Base-by-base conservation (phyloP, 2,329 filamentous ascomycete genomes). In the Trichoderma sp. region DNA sequence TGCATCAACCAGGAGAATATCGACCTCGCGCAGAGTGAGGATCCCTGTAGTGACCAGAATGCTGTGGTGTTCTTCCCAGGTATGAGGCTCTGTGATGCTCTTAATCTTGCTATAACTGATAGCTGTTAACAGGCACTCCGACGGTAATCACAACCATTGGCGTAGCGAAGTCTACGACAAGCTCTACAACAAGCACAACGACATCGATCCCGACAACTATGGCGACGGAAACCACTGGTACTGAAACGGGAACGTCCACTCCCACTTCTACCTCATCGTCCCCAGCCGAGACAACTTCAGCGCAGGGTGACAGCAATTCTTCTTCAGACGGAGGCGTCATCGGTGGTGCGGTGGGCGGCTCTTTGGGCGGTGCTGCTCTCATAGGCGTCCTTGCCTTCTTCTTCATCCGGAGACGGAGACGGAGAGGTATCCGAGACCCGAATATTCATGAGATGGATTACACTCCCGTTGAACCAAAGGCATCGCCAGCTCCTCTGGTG, bases 31-130 rank as follows among this genome's bases (percentile, higher is more conserved):
- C 19, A 66, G 53, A 34, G 4, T n/a, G 39, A 59, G 19, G 53
- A 66, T 35, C 22, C 34, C 13, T 59, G 37, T 32, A 10, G 34
- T 12, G 37, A 42, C 15, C 15, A 27, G 7, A 58, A 66, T 25
- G 37, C 56, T 9, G 35, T 66, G 6, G 53, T 57, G 5, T 66
- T 58, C 39, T 66, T 67, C 35, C 54, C 54, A 52, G 64, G 64
- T 67, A 53, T 48, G 64, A 5, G 42, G 22, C 19, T 10, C 12
- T 48, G 10, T 13, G 42, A 48, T 22, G 42, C n/a, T 12, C 42
- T 12, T 48, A 25, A 37, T 25, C 7, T 39, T n/a, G 34, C 10
- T 1, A 12, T 58, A 4, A n/a, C 54, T 58, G 54, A 58, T 15
- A 37, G 13, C 8, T 58, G 5, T 42, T 19, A 9, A 39, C 32